Conservation (phyloP, 805 yeast genomes). For the Barnettozyma vustinii region DNA sequence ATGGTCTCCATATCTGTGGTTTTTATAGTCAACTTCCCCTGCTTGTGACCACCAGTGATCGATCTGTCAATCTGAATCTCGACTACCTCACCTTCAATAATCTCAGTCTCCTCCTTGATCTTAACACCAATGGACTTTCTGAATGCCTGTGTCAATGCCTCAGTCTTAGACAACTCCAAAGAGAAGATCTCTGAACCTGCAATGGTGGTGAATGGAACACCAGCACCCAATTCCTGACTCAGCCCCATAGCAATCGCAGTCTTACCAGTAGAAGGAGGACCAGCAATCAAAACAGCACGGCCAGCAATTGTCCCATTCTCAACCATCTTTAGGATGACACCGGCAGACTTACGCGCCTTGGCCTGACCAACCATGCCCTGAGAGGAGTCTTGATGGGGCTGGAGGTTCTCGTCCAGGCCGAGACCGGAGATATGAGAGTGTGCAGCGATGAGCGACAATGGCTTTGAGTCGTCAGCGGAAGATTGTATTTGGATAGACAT, state of each 20-base stretch:
- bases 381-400: constrained; percentile 58
- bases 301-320: constrained; percentile 95
- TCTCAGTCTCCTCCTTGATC: constrained; percentile 94
- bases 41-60: constrained; percentile 95
- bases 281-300: constrained; percentile 90
- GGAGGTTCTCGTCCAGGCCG: constrained; percentile 89
- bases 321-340: constrained; percentile 87
- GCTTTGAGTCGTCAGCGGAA: constrained; percentile 33
- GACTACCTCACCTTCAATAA: constrained; percentile 98
- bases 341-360: constrained; percentile 95
- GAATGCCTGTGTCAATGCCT: constrained; percentile 93
- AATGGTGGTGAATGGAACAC: constrained; percentile 90
- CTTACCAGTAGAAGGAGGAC: constrained; percentile 98
- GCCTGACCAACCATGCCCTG: constrained; percentile 98
- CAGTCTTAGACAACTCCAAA: constrained; percentile 90
- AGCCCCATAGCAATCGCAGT: constrained; percentile 97
- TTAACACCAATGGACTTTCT: constrained; percentile 93
- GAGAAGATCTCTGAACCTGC: constrained; percentile 94
- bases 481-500: constrained; percentile 34
- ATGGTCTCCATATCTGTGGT: constrained; percentile 99
- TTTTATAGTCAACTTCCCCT: constrained; percentile 94
- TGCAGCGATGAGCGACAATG: constrained; percentile 87
- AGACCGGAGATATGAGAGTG: constrained; percentile 96
- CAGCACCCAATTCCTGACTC: constrained; percentile 59
- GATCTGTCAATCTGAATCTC: constrained; percentile 93